Evolutionary conservation across 2,329 filamentous ascomycete genomes (phyloP), one percentile per base, ranked within the genome.

Genomic region (Ascochyta lentis): DNA sequence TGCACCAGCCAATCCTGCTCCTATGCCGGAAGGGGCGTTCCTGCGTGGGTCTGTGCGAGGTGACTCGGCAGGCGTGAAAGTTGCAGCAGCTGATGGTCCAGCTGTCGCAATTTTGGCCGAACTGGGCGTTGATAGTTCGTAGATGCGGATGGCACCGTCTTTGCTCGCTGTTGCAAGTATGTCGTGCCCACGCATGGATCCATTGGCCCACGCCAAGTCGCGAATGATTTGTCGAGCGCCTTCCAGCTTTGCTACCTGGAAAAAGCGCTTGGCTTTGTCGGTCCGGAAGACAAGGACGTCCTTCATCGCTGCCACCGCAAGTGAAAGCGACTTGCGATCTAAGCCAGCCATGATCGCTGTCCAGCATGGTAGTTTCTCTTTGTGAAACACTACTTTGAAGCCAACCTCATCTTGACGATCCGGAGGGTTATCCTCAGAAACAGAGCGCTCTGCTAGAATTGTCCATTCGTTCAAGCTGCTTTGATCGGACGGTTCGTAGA

Each of bases 191-290:
- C 93, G 82, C 67, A 96, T 92, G 62, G 92, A 96, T 12, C 92
- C 94, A 43, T 92, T 90, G 1, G 94, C 92, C 95, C 95, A 99
- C 2, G 91, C 89, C 1, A 97, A 85, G 72, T 97, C 93, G 43
- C 94, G 84, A 6, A 97, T 90, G 35, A 98, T 82, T 0, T 88
- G 87, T 7, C 85, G 83, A 66, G 96, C 90, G 1, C 87, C 87
- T 27, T 81, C 81, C 15, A 98, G 80, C 69, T 92, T 89, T 19
- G 89, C 87, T 0, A 92, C 92, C 7, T 91, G 85, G 72, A 96
- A 96, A 71, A 98, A 96, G 56, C 91, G 89, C 58, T 90, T 90
- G 50, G 84, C 80, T 71, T 86, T 78, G 78, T 87, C 79, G 75
- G 91, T 94, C 49, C 95, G 85, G 77, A 93, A 98, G 19, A 99